phyloP scores from a whole-genome alignment of 1,284 basidiomycete genomes.

The Marasmius tenuissimus region DNA sequence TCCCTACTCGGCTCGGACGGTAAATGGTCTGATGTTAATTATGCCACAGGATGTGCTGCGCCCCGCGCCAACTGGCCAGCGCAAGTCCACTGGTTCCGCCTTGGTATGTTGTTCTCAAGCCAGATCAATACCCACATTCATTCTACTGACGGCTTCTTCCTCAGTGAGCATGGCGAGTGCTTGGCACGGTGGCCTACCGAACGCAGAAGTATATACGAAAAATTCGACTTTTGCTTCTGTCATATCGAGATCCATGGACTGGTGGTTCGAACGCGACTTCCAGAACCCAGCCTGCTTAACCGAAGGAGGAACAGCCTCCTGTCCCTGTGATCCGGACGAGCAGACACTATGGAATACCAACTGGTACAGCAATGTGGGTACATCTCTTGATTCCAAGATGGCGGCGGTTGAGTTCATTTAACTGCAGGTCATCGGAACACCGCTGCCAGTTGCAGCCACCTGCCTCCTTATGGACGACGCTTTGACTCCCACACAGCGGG shows the following conservation, averaged over 20 bases:
- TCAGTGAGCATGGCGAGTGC: constrained; percentile 52
- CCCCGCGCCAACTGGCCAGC: constrained; percentile 70
- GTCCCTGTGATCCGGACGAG: constrained; percentile 55
- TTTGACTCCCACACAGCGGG: constrained; percentile 40
- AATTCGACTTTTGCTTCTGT: constrained; percentile 36
- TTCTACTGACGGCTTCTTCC: background rate
- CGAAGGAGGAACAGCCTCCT: constrained; percentile 44
- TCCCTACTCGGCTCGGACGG: constrained; percentile 4
- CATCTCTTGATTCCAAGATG: background rate
- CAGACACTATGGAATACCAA: constrained; percentile 63
- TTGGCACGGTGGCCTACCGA: constrained; percentile 51
- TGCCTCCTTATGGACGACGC: constrained; percentile 55
- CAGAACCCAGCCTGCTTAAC: constrained; percentile 51
- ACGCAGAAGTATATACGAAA: constrained; percentile 39
- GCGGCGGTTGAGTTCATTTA: background rate
- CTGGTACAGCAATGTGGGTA: constrained; percentile 62
- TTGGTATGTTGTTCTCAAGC: constrained; percentile 38
- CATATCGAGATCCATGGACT: constrained; percentile 55
- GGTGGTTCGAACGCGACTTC: constrained; percentile 66
- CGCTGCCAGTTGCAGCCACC: constrained; percentile 50
- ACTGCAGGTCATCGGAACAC: constrained; percentile 56
- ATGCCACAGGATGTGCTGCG: constrained; percentile 50
- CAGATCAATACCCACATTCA: background rate
- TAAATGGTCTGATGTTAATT: constrained; percentile 15
- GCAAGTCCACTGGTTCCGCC: constrained; percentile 58